These are phyloP conservation scores for Penicillium sp. DNA, from an alignment of 2,329 filamentous ascomycete genomes.

Conservation along the genomic window DNA sequence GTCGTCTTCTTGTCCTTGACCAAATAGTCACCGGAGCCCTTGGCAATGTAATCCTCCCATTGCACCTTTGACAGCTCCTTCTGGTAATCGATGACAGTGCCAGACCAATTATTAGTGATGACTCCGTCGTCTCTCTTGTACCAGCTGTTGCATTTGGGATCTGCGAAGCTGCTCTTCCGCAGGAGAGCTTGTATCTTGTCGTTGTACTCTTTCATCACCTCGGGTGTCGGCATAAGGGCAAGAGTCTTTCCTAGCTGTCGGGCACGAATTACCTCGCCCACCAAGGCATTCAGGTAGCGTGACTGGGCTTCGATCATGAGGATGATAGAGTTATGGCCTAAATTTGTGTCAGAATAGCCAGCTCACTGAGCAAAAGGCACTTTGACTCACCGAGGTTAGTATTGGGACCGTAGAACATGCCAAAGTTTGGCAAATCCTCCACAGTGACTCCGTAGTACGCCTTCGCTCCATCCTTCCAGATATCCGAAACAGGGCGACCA, in stretches of 20 bases:
- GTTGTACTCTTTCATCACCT: conserved; percentile 49
- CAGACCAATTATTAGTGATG: conserved; percentile 61
- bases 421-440: conserved; percentile 58
- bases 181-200: conserved; percentile 49
- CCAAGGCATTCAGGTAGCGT: conserved; percentile 56
- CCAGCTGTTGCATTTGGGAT: conserved; percentile 58
- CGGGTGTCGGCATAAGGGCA: conserved; percentile 48
- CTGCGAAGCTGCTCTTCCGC: conserved; percentile 52
- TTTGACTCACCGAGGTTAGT: conserved; percentile 48
- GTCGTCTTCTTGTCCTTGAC: conserved; percentile 30
- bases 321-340: conserved; percentile 59
- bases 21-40: conserved; percentile 28
- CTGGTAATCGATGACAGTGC: conserved; percentile 60
- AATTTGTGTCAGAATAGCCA: neutral
- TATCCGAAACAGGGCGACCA: conserved; percentile 47
- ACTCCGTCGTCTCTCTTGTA: conserved; percentile 58
- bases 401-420: conserved; percentile 61
- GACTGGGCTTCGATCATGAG: conserved; percentile 64
- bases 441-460: conserved; percentile 57
- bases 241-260: conserved; percentile 44
- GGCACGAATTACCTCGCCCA: conserved; percentile 53
- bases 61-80: conserved; percentile 35
- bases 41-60: conserved; percentile 35
- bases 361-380: neutral
- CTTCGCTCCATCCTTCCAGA: conserved; percentile 58